Evolutionary conservation across 225 moss, liverwort and hornwort genomes (phyloP).

Genomic region (Physcomitrium patens): DNA sequence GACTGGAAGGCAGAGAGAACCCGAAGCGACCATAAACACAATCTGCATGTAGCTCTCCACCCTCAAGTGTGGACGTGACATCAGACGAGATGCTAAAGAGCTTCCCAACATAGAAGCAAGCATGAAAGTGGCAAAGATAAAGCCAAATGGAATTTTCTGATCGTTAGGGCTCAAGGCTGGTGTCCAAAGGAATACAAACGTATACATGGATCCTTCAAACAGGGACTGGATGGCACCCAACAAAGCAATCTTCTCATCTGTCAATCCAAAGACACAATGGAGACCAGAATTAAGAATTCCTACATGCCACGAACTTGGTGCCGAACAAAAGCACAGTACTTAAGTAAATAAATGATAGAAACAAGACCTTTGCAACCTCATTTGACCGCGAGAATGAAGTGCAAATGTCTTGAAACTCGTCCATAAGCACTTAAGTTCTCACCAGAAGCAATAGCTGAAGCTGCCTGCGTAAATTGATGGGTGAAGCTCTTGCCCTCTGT

Average conservation of each 20-base stretch:
- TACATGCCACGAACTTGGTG: too few species aligned
- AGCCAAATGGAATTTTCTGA: constrained; percentile 85
- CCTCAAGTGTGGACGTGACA: constrained; percentile 73
- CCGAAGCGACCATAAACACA: constrained; percentile 79
- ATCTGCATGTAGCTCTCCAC: constrained; percentile 98
- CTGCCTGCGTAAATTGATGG: constrained; percentile 81
- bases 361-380: neutral
- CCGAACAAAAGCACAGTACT: too few species aligned
- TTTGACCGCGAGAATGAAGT: neutral
- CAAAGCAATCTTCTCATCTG: constrained; percentile 98
- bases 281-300: neutral
- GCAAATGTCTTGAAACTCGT: neutral
- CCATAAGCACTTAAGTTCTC: constrained; percentile 10
- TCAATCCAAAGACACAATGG: constrained; percentile 2
- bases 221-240: constrained; percentile 95
- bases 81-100: constrained; percentile 90
- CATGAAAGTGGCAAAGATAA: constrained; percentile 99
- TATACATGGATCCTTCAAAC: constrained; percentile 99
- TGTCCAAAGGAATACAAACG: constrained; percentile 97
- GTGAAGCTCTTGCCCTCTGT: constrained; percentile 81
- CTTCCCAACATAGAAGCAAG: constrained; percentile 98
- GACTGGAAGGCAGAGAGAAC: constrained; percentile 85
- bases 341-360: too few species aligned
- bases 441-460: constrained; percentile 92
- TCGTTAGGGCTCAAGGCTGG: constrained; percentile 81